These are phyloP conservation scores for Leptographium galeiforme DNA, from an alignment of 2,329 filamentous ascomycete species.

Conservation along the genomic window DNA sequence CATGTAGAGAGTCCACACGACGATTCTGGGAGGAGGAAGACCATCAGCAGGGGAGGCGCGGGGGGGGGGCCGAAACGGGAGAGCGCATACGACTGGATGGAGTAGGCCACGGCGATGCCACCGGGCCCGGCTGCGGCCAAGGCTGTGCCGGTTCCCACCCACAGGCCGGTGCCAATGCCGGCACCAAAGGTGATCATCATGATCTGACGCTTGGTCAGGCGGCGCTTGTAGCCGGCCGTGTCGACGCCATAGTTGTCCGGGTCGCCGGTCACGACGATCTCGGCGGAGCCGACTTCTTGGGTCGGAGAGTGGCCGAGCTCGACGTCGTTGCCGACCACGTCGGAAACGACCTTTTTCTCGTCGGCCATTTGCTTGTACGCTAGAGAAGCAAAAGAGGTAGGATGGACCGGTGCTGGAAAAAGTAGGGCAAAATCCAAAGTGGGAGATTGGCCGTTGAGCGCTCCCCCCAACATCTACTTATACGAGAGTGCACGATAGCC, in stretches of 20 bases:
- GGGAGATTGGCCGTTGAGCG: too few relatives aligned
- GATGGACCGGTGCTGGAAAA: too few relatives aligned
- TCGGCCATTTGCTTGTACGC: neutral
- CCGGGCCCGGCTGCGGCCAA: conserved; percentile 12
- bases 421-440: too few relatives aligned
- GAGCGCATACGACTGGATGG: conserved; percentile 26
- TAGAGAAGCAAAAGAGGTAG: too few relatives aligned
- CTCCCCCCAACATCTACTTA: too few relatives aligned
- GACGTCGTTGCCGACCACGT: neutral
- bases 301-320: neutral
- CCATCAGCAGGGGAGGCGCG: too few relatives aligned
- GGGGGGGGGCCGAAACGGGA: neutral
- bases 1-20: conserved; percentile 22
- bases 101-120: conserved; percentile 22
- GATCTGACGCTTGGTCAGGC: conserved; percentile 1
- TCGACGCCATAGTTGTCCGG: neutral
- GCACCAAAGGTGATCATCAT: conserved; percentile 5
- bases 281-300: neutral
- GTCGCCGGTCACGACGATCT: neutral
- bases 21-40: conserved; percentile 17
- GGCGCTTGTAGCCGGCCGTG: conserved; percentile 1
- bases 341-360: neutral
- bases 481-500: too few relatives aligned
- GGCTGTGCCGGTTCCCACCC: conserved; percentile 30
- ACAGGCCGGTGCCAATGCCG: conserved; percentile 32